These are phyloP conservation scores for Hypoxylon sp. DNA, from an alignment of 2,329 filamentous ascomycete genomes.

Conservation along the genomic window DNA sequence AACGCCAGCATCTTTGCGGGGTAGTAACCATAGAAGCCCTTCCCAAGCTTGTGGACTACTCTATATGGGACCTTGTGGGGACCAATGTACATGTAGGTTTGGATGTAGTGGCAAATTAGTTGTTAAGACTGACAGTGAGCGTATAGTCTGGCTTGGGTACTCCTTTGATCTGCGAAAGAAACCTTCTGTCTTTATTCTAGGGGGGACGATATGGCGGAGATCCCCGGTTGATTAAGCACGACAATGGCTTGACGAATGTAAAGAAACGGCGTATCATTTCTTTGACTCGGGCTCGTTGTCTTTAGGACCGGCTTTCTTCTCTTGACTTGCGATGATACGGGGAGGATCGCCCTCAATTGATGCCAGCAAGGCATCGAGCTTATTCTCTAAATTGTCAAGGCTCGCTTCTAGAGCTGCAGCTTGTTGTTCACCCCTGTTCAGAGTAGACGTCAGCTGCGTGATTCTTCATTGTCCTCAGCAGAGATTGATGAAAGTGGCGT, in stretches of 20 bases:
- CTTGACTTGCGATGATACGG: constrained; percentile 4
- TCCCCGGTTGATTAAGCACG: constrained; percentile 8
- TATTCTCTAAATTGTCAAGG: constrained; percentile 53
- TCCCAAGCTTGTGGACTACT: constrained; percentile 19
- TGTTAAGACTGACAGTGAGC: not conserved
- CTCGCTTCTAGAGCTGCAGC: constrained; percentile 54
- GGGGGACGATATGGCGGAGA: not conserved
- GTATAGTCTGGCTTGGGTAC: not conserved
- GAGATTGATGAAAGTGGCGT: constrained; percentile 13
- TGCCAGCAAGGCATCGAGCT: constrained; percentile 54
- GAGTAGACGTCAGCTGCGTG: constrained; percentile 31
- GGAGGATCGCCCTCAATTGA: constrained; percentile 47
- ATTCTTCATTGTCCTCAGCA: constrained; percentile 7
- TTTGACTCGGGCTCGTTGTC: constrained; percentile 29
- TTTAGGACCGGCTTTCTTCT: constrained; percentile 8
- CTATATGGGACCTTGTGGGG: constrained; percentile 17
- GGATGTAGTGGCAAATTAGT: constrained; percentile 24
- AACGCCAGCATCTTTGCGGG: constrained; percentile 16
- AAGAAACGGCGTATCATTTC: constrained; percentile 25
- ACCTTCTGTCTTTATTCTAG: constrained; percentile 8
- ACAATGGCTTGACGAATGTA: constrained; percentile 17
- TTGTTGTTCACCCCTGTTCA: constrained; percentile 54
- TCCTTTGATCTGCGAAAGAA: constrained; percentile 1
- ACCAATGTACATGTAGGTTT: constrained; percentile 2
- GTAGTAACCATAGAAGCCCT: constrained; percentile 21